Evolutionary conservation across 768 basidiomycete species (phyloP), one percentile per base, ranked within the genome.

Genomic region (Trametopsis cervina): DNA sequence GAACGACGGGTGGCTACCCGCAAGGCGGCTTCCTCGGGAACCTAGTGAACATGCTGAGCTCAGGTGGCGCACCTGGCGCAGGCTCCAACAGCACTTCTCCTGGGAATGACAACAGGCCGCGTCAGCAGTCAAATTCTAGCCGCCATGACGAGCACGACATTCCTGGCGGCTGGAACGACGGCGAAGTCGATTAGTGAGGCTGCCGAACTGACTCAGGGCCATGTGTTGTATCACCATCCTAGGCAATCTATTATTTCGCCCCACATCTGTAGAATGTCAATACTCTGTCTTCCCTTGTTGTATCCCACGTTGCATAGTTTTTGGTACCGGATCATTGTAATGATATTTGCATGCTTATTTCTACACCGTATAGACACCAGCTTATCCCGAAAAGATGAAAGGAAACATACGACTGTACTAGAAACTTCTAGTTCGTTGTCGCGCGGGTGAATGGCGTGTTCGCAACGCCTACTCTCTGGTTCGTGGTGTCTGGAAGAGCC

Each of bases 381-480:
- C 42, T 13, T 22, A 42, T 27, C 4, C 26, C 7, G 4, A 7
- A 36, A 4, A 6, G 15, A 29, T 18, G 42, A 7, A 2, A 37
- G 6, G 25, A 48, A 13, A 10, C n/a, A 38, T 13, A 26, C 22
- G 36, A 29, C n/a, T 12, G n/a, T n/a, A 33, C 7, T 24, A 21
- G 13, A 4, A 26, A 11, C 24, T 2, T 9, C 54, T 53, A 73
- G 59, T 74, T 70, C 15, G 61, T 62, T 15, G 58, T 75, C 3
- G 78, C 69, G 13, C 55, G 51, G 0, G 82, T 83, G 61, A 68
- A 76, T 49, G 60, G 60, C 29, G 55, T 81, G 23, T 69, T 75
- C 4, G 81, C 79, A 49, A 83, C 68, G 17, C 81, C 80, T 48
- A 83, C 69, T 15, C 68, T 76, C 42, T 60, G 63, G 66, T 79